Evolutionary conservation across 345 rosid species (phyloP).

Genomic region (Xanthoceras sorbifolium): DNA sequence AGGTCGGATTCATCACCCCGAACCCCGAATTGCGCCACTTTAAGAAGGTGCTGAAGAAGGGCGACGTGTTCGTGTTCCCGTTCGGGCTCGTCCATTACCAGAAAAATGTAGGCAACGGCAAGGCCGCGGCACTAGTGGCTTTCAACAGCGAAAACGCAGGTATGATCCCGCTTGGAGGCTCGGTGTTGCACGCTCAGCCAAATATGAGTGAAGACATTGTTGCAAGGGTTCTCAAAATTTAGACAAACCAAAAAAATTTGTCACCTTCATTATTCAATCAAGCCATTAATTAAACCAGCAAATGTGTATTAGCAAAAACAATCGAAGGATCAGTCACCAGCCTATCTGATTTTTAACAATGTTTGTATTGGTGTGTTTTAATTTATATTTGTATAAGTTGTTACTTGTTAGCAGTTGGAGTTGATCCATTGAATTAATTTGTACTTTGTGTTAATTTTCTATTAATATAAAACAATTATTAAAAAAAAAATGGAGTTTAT

Average conservation of each 20-base stretch:
- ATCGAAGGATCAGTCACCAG: too few relatives aligned
- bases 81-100: conserved; percentile 12
- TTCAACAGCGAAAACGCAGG: conserved; percentile 17
- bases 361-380: too few relatives aligned
- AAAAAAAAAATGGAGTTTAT: too few relatives aligned
- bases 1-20: conserved; percentile 4
- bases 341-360: too few relatives aligned
- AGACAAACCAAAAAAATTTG: not conserved
- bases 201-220: not conserved
- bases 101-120: not conserved
- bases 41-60: not conserved
- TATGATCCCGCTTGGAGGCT: not conserved
- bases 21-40: not conserved
- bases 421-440: too few relatives aligned
- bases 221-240: not conserved
- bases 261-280: not conserved
- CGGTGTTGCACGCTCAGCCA: not conserved
- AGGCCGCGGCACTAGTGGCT: not conserved
- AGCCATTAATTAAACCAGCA: not conserved
- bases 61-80: conserved; percentile 13
- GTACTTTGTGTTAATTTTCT: too few relatives aligned
- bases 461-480: too few relatives aligned
- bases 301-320: too few relatives aligned
- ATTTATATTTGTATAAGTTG: too few relatives aligned
- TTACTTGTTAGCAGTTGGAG: too few relatives aligned